Conservation (phyloP, 2,329 filamentous ascomycete species). For the Claviceps humidiphila region DNA sequence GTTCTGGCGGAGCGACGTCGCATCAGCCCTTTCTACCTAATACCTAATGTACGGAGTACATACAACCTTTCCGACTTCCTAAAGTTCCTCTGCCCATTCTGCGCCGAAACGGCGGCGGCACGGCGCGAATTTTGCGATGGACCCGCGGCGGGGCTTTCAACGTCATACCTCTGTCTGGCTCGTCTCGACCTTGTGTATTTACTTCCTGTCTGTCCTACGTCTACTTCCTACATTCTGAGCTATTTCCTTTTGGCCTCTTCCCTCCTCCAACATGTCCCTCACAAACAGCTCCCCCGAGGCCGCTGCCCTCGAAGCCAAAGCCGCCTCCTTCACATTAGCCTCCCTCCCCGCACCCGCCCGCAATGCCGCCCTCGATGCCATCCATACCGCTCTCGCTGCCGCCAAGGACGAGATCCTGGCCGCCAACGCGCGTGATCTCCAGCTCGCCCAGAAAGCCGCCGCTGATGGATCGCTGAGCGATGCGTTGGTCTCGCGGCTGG, state of each 20-base stretch:
- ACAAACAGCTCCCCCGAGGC: constrained; percentile 71
- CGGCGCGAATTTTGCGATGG: too few species aligned
- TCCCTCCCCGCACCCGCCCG: constrained; percentile 63
- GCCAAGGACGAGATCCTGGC: constrained; percentile 66
- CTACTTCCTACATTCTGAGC: not conserved
- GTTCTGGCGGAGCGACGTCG: too few species aligned
- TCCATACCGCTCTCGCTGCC: constrained; percentile 61
- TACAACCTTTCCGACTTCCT: too few species aligned
- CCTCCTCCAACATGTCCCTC: constrained; percentile 55
- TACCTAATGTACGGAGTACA: too few species aligned
- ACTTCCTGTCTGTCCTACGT: too few species aligned
- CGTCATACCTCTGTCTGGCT: too few species aligned
- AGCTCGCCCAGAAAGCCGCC: constrained; percentile 58
- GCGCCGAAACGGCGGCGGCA: too few species aligned
- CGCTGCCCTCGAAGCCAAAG: constrained; percentile 64
- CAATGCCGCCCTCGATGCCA: constrained; percentile 72
- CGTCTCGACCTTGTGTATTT: too few species aligned
- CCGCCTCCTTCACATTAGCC: constrained; percentile 70
- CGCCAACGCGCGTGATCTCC: constrained; percentile 76
- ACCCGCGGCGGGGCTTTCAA: too few species aligned
- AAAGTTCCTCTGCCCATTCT: too few species aligned
- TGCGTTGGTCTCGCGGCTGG: constrained; percentile 76
- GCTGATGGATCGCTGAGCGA: constrained; percentile 63
- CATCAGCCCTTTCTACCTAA: too few species aligned
- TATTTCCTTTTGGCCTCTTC: not conserved